A percentile compares a stretch with the other conserved stretches of the same genome.
Evolutionary conservation across 23 red algal genomes (phyloP).

Genomic region (Rhodosorus marinus): DNA sequence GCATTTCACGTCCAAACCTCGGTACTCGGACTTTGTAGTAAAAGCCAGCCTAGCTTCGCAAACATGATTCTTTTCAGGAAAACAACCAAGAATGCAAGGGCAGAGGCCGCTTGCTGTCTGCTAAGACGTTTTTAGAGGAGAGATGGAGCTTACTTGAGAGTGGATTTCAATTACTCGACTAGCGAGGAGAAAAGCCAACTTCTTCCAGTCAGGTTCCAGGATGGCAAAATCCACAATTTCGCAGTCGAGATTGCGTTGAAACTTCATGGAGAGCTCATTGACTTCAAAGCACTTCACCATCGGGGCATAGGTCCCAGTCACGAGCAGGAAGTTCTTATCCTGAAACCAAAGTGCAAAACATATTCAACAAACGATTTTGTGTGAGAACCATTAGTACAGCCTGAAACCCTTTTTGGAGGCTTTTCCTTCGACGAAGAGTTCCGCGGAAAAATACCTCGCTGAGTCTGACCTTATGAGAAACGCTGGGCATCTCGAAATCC

Average conservation of each 20-base stretch:
- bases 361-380: no score
- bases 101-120: neutral
- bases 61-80: neutral
- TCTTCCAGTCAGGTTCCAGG: conserved; percentile 66
- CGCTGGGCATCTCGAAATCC: conserved; percentile 64
- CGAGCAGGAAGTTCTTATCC: conserved; percentile 37
- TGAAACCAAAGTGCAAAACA: no score
- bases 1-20: conserved; percentile 46
- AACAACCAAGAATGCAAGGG: neutral
- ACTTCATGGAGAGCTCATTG: conserved; percentile 73
- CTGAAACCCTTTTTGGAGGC: no score
- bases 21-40: conserved; percentile 69
- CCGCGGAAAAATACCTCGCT: no score
- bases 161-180: conserved; percentile 65
- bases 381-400: no score
- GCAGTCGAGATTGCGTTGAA: conserved; percentile 62
- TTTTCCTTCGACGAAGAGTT: no score
- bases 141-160: no score
- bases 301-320: conserved; percentile 66
- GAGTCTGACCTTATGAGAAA: conserved; percentile 33
- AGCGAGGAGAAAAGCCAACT: conserved; percentile 55
- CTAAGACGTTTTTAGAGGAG: no score
- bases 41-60: no score
- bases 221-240: conserved; percentile 75
- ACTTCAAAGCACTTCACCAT: conserved; percentile 76